Conservation (phyloP, 2,329 filamentous ascomycete species). For the Colletotrichum cereale region DNA sequence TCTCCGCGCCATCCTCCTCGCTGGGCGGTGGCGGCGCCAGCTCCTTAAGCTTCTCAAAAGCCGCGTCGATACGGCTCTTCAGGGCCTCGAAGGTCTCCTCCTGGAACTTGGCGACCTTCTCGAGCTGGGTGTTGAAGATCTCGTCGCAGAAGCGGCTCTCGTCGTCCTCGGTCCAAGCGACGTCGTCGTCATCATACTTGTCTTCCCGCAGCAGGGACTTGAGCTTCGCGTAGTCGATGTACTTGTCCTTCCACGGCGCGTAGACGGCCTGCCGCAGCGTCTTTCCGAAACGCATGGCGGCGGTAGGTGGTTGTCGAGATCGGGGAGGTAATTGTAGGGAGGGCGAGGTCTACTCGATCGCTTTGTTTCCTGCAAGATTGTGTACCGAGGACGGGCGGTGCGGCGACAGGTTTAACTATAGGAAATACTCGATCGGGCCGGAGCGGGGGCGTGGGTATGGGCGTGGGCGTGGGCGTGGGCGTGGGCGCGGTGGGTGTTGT, state of each 20-base stretch:
- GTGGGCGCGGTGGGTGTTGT: neutral
- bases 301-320: neutral
- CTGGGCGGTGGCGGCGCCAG: constrained; percentile 66
- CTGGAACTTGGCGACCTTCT: constrained; percentile 95
- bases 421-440: constrained; percentile 19
- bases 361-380: neutral
- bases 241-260: constrained; percentile 89
- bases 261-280: constrained; percentile 86
- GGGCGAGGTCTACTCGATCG: neutral
- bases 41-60: constrained; percentile 81
- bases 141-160: constrained; percentile 96
- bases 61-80: constrained; percentile 65
- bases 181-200: constrained; percentile 68
- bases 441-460: constrained; percentile 1
- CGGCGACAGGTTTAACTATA: neutral
- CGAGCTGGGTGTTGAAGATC: constrained; percentile 92
- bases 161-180: constrained; percentile 91
- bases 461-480: neutral
- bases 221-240: constrained; percentile 95
- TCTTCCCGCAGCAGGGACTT: constrained; percentile 90
- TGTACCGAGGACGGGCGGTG: neutral
- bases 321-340: neutral
- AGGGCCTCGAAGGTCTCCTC: constrained; percentile 76
- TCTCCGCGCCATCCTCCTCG: constrained; percentile 53
- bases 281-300: constrained; percentile 90